Percentiles rank a stretch among this genome's conserved stretches.
Conservation (phyloP, 441 rosid species). For the Populus tomentosa region DNA sequence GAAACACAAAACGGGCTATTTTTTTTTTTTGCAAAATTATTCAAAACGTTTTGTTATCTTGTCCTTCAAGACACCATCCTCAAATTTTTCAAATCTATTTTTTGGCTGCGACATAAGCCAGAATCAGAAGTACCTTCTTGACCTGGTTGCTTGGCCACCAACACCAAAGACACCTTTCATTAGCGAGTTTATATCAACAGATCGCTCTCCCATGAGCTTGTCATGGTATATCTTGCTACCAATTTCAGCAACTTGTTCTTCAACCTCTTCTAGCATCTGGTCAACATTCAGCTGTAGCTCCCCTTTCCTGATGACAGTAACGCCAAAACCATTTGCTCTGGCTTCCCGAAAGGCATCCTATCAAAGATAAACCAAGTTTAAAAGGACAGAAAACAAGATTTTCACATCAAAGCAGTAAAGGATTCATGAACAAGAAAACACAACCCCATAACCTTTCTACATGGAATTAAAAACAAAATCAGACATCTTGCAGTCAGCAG, state of each 20-base stretch:
- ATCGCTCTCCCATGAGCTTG: conserved; percentile 63
- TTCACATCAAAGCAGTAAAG: conserved; percentile 2
- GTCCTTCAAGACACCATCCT: background rate
- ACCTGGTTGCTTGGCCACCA: conserved; percentile 22
- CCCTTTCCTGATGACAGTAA: conserved; percentile 76
- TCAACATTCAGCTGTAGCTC: conserved; percentile 77
- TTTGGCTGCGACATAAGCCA: background rate
- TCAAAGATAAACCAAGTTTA: conserved; percentile 4
- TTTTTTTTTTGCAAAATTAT: background rate
- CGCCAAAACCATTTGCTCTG: conserved; percentile 74
- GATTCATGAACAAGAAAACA: background rate
- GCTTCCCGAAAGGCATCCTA: conserved; percentile 90
- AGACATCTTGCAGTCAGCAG: conserved; percentile 10
- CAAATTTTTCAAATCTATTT: background rate
- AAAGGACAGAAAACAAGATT: background rate
- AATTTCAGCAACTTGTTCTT: conserved; percentile 66
- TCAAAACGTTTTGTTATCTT: background rate
- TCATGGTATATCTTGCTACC: conserved; percentile 93
- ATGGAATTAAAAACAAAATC: background rate
- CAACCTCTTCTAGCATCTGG: conserved; percentile 74
- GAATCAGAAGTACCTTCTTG: conserved; percentile 31
- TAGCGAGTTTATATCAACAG: conserved; percentile 67
- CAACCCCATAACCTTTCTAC: background rate
- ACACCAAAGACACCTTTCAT: conserved; percentile 73
- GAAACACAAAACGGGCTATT: background rate